These are phyloP conservation scores for Saccharomyces uvarum DNA, from an alignment of 1,139 yeast species.

Conservation along the genomic window DNA sequence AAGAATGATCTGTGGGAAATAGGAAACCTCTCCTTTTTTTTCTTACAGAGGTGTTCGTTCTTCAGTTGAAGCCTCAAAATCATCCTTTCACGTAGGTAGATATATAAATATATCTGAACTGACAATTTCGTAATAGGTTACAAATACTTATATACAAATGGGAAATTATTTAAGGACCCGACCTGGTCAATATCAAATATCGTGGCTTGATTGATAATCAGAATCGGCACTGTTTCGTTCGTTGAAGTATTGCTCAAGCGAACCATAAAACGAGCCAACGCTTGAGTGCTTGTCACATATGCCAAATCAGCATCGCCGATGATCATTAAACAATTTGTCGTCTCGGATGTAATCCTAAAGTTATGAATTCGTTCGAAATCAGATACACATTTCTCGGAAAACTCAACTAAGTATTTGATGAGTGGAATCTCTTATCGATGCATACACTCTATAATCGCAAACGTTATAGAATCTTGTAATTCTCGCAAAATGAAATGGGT, in stretches of 20 bases:
- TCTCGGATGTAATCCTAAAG: conserved; percentile 19
- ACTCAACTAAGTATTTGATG: conserved; percentile 21
- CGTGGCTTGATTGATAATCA: conserved; percentile 13
- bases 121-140: background rate
- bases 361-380: conserved; percentile 15
- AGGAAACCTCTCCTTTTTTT: background rate
- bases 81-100: background rate
- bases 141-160: conserved; percentile 5
- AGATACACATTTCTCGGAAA: conserved; percentile 19
- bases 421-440: conserved; percentile 15
- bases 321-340: conserved; percentile 15
- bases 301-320: conserved; percentile 15
- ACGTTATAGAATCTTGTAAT: conserved; percentile 17
- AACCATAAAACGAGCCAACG: background rate
- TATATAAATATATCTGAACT: background rate
- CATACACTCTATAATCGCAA: conserved; percentile 16
- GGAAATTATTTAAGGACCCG: conserved; percentile 9
- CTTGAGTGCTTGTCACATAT: background rate
- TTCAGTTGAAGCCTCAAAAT: background rate
- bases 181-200: conserved; percentile 21
- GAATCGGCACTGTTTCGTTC: conserved; percentile 9
- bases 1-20: background rate
- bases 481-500: conserved; percentile 14
- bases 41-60: background rate
- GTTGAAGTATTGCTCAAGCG: background rate